Evolutionary conservation across 805 yeast species (phyloP).

Genomic region (Myxozyma sirexii): DNA sequence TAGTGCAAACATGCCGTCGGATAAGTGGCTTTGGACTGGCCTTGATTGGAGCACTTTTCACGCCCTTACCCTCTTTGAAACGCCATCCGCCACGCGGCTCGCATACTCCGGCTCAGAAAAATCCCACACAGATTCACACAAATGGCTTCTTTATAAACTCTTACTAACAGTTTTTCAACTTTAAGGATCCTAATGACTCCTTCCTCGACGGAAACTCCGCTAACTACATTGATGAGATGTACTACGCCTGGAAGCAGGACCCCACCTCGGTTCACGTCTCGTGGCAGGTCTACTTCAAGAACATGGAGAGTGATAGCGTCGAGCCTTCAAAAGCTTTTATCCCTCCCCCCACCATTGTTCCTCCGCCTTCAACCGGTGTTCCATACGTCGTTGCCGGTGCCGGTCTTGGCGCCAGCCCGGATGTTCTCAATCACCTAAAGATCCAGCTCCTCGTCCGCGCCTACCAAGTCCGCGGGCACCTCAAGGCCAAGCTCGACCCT

Average conservation of each 20-base stretch:
- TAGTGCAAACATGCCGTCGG: not conserved
- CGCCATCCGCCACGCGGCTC: not conserved
- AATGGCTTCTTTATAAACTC: not conserved
- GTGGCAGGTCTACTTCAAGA: slow-evolving; percentile 91
- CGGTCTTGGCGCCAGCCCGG: slow-evolving; percentile 53
- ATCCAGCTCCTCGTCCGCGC: slow-evolving; percentile 97
- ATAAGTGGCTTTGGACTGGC: not conserved
- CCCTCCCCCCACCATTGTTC: slow-evolving; percentile 91
- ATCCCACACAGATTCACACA: not conserved
- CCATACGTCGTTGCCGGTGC: slow-evolving; percentile 59
- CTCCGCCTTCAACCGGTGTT: slow-evolving; percentile 77
- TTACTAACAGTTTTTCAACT: not conserved
- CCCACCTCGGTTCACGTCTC: slow-evolving; percentile 91
- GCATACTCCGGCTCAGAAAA: not conserved
- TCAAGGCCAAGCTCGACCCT: slow-evolving; percentile 95
- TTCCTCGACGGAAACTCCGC: slow-evolving; percentile 85
- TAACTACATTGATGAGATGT: slow-evolving; percentile 96
- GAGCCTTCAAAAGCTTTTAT: slow-evolving; percentile 76
- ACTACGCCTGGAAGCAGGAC: slow-evolving; percentile 88
- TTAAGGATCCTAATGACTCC: slow-evolving; percentile 52
- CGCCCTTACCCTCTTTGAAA: not conserved
- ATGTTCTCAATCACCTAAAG: slow-evolving; percentile 84
- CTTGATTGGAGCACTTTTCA: slow-evolving; percentile 1
- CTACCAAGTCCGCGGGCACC: slow-evolving; percentile 97
- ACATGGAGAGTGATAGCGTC: slow-evolving; percentile 70